Evolutionary conservation across 1,284 basidiomycete species (phyloP).

Genomic region (Irpex lacteus): DNA sequence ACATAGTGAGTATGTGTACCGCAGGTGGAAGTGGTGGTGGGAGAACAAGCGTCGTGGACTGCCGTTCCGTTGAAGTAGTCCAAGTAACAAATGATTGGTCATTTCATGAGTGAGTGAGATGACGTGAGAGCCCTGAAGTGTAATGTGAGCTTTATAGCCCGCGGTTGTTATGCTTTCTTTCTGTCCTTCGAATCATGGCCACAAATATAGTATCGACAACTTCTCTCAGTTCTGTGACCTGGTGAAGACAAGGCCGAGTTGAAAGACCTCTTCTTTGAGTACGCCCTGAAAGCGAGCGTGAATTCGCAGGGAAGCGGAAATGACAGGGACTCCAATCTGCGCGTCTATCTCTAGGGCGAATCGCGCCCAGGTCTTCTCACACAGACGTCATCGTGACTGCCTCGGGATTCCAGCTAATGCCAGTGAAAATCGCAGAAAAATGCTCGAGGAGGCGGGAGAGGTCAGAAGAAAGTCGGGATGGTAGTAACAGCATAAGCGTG

Average conservation of each 20-base stretch:
- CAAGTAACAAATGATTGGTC: neutral
- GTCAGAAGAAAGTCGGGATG: neutral
- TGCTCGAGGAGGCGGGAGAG: neutral
- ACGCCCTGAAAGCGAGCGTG: too few species aligned
- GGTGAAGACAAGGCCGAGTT: too few species aligned
- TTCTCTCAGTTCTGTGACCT: neutral
- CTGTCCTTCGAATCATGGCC: too few species aligned
- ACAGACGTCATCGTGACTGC: slow-evolving; percentile 1
- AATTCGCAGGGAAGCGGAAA: too few species aligned
- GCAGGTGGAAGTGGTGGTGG: neutral
- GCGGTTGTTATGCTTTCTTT: too few species aligned
- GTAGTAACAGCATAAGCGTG: neutral
- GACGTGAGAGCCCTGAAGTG: neutral
- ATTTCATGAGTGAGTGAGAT: neutral
- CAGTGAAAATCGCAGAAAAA: neutral
- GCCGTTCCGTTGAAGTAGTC: neutral
- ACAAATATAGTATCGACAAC: neutral
- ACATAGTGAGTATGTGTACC: slow-evolving; percentile 21
- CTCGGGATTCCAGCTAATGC: neutral
- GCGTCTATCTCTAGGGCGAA: slow-evolving; percentile 1
- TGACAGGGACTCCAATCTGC: neutral
- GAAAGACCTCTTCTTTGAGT: too few species aligned
- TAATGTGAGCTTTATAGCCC: too few species aligned
- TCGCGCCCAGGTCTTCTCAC: neutral
- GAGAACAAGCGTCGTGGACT: neutral